Percentiles rank a stretch among this genome's conserved stretches.
Evolutionary conservation across 2,329 filamentous ascomycete species (phyloP).

Genomic region (Pyricularia sp.): DNA sequence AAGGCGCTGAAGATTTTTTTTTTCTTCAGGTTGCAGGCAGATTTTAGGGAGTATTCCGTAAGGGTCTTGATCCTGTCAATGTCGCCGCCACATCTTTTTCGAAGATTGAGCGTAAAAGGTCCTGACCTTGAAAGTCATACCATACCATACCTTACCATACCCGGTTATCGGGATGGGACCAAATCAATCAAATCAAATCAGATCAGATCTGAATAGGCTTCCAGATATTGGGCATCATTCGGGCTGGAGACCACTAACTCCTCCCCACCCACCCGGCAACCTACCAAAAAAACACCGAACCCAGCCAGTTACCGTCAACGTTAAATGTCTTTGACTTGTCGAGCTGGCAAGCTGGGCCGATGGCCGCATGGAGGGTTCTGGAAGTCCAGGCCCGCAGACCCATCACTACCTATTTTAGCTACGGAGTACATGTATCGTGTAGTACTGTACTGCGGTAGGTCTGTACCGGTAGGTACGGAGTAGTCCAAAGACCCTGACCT

Average conservation of each 20-base stretch:
- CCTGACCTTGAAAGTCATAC: not conserved
- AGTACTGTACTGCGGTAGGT: too few species aligned
- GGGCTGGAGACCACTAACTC: not conserved
- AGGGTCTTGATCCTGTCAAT: not conserved
- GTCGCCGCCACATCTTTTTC: not conserved
- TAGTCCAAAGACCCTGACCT: too few species aligned
- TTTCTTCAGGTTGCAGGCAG: not conserved
- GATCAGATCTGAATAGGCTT: not conserved
- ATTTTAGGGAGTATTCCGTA: not conserved
- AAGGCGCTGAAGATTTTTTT: not conserved
- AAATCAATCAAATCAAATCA: not conserved
- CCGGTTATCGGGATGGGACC: not conserved
- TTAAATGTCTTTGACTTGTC: not conserved
- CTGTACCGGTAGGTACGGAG: too few species aligned
- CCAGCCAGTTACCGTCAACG: not conserved
- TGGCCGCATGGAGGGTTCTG: not conserved
- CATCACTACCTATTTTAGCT: not conserved
- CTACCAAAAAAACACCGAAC: not conserved
- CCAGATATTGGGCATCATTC: conserved; percentile 1
- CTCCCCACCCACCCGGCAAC: not conserved
- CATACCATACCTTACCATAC: too few species aligned
- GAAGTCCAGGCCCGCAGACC: not conserved
- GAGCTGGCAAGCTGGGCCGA: too few species aligned
- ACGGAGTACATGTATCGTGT: not conserved
- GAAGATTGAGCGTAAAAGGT: not conserved